Conservation (phyloP, 176 grass and related monocot genomes). For the Aegilops speltoides region DNA sequence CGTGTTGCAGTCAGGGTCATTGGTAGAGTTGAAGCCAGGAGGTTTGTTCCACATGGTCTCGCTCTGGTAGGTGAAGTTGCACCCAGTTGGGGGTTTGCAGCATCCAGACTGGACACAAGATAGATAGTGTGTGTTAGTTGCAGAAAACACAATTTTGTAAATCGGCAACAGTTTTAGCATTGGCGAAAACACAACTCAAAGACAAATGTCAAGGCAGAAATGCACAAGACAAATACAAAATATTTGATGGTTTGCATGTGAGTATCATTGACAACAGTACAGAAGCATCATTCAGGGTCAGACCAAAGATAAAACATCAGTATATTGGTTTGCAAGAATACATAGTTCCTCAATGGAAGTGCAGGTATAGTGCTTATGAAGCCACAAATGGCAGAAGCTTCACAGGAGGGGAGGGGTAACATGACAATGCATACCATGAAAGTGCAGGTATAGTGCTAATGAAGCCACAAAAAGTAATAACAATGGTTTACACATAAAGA, state of each 20-base stretch:
- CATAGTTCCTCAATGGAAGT: not conserved
- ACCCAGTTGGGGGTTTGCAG: conserved; percentile 83
- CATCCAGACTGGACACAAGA: conserved; percentile 68
- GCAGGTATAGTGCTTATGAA: too few relatives aligned
- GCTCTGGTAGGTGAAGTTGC: conserved; percentile 71
- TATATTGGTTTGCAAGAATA: not conserved
- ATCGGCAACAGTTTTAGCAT: not conserved
- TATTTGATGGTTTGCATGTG: conserved; percentile 1
- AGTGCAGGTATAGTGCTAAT: not conserved
- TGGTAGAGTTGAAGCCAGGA: conserved; percentile 31
- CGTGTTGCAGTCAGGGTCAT: conserved; percentile 62
- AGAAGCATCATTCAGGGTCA: not conserved
- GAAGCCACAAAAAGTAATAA: not conserved
- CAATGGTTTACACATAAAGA: not conserved
- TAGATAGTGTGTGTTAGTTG: conserved; percentile 4
- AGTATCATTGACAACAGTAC: not conserved
- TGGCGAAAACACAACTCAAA: not conserved
- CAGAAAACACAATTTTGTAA: not conserved
- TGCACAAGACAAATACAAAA: not conserved
- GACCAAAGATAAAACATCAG: not conserved
- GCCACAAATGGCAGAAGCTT: not conserved
- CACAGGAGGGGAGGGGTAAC: not conserved
- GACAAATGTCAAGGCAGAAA: not conserved
- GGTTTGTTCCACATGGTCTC: conserved; percentile 76
- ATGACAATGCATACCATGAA: not conserved